Evolutionary conservation across 2,329 filamentous ascomycete genomes (phyloP).

Genomic region (Stachybotrys echinatus): DNA sequence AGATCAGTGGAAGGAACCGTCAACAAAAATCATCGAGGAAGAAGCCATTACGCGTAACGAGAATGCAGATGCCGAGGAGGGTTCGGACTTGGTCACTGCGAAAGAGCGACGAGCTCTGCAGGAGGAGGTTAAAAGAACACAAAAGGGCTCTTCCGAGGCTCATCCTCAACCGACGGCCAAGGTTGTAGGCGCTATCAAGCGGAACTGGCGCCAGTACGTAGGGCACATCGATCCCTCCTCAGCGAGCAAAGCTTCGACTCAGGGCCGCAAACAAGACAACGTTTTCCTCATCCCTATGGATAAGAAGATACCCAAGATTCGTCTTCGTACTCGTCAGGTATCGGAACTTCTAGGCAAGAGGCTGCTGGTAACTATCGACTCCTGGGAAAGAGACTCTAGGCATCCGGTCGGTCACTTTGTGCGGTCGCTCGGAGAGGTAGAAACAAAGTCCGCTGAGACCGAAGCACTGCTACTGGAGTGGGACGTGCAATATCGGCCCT

Average conservation of each 20-base stretch:
- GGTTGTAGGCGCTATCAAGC: conserved; percentile 87
- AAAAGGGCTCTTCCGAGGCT: conserved; percentile 70
- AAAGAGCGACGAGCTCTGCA: conserved; percentile 82
- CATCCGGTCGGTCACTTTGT: conserved; percentile 94
- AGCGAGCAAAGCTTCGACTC: conserved; percentile 64
- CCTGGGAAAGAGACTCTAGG: conserved; percentile 89
- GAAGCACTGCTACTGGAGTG: conserved; percentile 91
- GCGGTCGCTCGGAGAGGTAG: conserved; percentile 84
- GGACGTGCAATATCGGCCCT: conserved; percentile 96
- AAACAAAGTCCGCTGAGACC: conserved; percentile 96
- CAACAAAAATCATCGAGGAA: conserved; percentile 93
- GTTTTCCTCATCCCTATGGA: conserved; percentile 98
- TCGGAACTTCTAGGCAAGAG: conserved; percentile 86
- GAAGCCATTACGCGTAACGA: conserved; percentile 89
- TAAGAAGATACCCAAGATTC: conserved; percentile 94
- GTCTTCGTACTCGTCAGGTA: conserved; percentile 85
- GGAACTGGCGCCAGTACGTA: conserved; percentile 97
- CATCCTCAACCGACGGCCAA: conserved; percentile 84
- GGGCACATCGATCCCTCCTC: conserved; percentile 90
- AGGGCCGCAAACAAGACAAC: conserved; percentile 80
- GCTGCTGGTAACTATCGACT: conserved; percentile 87
- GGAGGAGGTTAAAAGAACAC: conserved; percentile 83
- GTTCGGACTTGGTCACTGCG: conserved; percentile 75
- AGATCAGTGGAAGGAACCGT: conserved; percentile 95
- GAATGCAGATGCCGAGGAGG: conserved; percentile 79